Base-by-base conservation (phyloP, 441 rosid species). In the Jatropha podagrica region DNA sequence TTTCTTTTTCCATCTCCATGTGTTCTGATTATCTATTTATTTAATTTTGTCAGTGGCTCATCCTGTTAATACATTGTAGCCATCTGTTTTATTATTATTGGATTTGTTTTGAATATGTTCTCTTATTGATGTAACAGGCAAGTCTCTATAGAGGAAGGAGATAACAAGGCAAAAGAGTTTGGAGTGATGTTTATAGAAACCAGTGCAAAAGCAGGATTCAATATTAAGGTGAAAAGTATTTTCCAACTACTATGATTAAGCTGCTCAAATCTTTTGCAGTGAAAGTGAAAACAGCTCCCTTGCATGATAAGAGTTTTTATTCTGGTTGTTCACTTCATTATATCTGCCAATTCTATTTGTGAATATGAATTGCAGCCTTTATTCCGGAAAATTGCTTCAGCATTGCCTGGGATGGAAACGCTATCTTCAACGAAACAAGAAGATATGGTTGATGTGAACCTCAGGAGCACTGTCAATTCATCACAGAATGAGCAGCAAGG, bases 381-480 rank as follows among this genome's bases (percentile, higher is more conserved):
- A 76, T 90, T 90, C 63, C 77, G 88, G 72, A 90, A 88, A 81
- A 90, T 90, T 27, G 82, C 88, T 38, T 82, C 91, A 11, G 89
- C 90, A 58, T 82, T 90, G 67, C 88, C 87, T 7, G 88, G 89
- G 65, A 90, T 78, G 82, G 90, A 87, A 68, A 87, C 95, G 64
- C 88, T 92, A 66, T 89, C 96, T 54, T 91, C 96, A 56, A 88
- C 95, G 41, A 91, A 90, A 80, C 96, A 91, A 81, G 97, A 93
- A 80, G 97, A 91, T 78, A 88, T 90, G 96, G 97, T 93, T 65
- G 95, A 91, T 79, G 97, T 93, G 74, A 93, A 93, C 81, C 93
- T 93, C 54, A 91, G 86, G 85, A 87, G 94, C 20, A 74, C 88
- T 75, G 78, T 90, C 72, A 85, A 90, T 75, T 71, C 92, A 37